Conservation (phyloP, 2,329 filamentous ascomycete species). For the Phaeosphaeria sp. region DNA sequence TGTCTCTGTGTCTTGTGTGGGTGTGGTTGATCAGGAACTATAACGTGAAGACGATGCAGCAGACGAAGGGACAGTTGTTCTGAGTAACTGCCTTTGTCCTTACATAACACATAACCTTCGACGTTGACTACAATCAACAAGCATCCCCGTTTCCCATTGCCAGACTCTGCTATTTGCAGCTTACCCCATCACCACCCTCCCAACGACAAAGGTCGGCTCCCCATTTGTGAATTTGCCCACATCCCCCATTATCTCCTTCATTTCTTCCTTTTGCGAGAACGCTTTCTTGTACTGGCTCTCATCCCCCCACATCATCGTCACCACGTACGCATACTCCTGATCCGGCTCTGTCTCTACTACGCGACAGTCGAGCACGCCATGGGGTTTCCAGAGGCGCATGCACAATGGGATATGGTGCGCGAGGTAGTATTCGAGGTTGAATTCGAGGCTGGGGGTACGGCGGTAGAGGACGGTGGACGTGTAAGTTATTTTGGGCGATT, state of each 20-base stretch:
- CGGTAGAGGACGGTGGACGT: background rate
- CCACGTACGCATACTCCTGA: background rate
- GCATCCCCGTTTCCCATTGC: too few relatives aligned
- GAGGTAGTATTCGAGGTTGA: background rate
- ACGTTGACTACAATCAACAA: too few relatives aligned
- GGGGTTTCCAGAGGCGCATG: background rate
- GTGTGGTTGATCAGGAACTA: conserved; percentile 23
- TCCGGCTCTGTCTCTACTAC: background rate
- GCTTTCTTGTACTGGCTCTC: background rate
- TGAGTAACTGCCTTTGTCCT: background rate
- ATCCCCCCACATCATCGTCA: background rate
- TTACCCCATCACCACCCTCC: background rate
- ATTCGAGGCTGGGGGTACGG: background rate
- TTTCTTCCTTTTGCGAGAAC: background rate
- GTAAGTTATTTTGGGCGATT: background rate
- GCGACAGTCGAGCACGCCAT: background rate
- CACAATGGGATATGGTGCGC: background rate
- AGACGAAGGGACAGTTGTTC: conserved; percentile 23
- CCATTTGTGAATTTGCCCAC: background rate
- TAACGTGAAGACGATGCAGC: conserved; percentile 23
- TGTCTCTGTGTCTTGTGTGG: conserved; percentile 21
- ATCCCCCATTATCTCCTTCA: background rate
- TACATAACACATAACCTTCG: too few relatives aligned
- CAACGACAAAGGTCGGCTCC: background rate
- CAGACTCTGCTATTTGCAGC: too few relatives aligned